These are phyloP conservation scores for Petrea volubilis DNA, from an alignment of 257 asterid species.

Conservation along the genomic window DNA sequence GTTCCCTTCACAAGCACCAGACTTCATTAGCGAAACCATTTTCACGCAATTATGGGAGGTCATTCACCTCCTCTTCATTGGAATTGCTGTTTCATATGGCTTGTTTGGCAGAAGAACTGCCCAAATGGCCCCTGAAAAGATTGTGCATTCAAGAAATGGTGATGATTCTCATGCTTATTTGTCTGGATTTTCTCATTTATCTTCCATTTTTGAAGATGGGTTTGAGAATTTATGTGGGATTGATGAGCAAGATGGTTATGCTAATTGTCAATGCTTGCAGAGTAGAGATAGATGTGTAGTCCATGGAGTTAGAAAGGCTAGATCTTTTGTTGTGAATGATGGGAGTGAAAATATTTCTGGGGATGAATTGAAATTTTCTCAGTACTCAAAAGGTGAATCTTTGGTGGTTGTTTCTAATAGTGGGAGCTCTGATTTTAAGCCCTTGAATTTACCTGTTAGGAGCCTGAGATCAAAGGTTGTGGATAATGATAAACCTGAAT, in stretches of 20 bases:
- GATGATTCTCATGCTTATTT: constrained; percentile 31
- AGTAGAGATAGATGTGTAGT: constrained; percentile 13
- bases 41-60: constrained; percentile 70
- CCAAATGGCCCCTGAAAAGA: constrained; percentile 20
- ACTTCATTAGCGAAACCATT: constrained; percentile 42
- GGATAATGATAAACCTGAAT: constrained; percentile 35
- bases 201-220: constrained; percentile 65
- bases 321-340: constrained; percentile 34
- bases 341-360: constrained; percentile 24
- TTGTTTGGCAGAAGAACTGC: constrained; percentile 57
- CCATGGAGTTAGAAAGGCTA: constrained; percentile 31
- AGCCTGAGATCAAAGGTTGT: constrained; percentile 55
- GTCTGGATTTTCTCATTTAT: constrained; percentile 53
- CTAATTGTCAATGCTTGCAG: constrained; percentile 12
- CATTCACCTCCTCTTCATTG: constrained; percentile 73
- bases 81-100: constrained; percentile 78
- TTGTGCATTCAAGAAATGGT: constrained; percentile 30
- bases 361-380: constrained; percentile 33
- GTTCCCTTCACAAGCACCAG: constrained; percentile 80
- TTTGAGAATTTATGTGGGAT: constrained; percentile 44
- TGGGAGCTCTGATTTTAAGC: constrained; percentile 51
- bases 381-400: constrained; percentile 47
- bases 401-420: constrained; percentile 60
- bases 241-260: constrained; percentile 42
- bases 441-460: constrained; percentile 65